These are phyloP conservation scores for Paramecium caudatum DNA, from an alignment of 73 alveolate genomes.

Conservation along the genomic window DNA sequence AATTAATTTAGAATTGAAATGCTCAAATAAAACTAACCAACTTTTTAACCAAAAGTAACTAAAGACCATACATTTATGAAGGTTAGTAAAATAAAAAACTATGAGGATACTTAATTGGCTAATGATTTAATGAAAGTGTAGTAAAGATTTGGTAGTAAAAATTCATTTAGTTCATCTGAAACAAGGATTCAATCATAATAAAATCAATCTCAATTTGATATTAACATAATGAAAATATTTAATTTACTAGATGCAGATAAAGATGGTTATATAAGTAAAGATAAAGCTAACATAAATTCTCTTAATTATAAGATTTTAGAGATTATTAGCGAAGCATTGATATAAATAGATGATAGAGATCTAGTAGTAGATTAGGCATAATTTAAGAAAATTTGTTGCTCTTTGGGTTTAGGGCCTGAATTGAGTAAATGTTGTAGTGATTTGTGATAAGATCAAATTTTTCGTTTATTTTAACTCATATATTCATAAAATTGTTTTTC, in stretches of 20 bases:
- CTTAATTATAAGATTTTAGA: not conserved
- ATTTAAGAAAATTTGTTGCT: not conserved
- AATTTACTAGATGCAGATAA: not conserved
- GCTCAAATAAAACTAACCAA: not conserved
- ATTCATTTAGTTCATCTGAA: conserved; percentile 12
- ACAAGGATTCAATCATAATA: not conserved
- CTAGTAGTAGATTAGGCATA: not conserved
- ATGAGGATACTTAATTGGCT: not conserved
- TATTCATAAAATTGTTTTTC: not conserved
- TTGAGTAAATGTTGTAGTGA: too few relatives aligned
- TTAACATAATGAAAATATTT: not conserved
- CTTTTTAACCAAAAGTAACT: conserved; percentile 31
- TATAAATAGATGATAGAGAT: conserved; percentile 3
- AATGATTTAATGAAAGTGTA: not conserved
- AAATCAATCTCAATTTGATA: not conserved
- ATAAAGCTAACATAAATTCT: not conserved
- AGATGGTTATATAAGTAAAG: conserved; percentile 49
- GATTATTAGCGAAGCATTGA: not conserved
- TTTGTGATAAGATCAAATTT: too few relatives aligned
- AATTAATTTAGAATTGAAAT: not conserved
- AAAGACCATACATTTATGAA: not conserved
- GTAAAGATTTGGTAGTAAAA: not conserved
- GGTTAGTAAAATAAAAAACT: not conserved
- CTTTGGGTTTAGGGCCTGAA: conserved; percentile 15
- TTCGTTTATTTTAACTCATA: too few relatives aligned